Evolutionary conservation across 768 basidiomycete genomes (phyloP).

Genomic region (Dioszegia crocea): DNA sequence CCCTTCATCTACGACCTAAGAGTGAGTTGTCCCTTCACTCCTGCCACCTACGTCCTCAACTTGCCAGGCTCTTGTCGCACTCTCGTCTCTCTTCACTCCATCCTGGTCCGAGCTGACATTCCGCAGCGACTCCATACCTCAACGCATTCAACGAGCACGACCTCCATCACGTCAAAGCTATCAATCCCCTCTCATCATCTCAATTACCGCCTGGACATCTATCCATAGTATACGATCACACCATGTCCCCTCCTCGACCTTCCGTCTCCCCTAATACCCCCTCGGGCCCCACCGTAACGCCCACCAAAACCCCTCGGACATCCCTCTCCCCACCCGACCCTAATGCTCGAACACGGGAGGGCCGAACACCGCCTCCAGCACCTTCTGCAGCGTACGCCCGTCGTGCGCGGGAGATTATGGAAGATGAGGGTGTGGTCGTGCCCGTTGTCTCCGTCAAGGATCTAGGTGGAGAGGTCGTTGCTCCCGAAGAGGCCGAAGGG

Average conservation of each 20-base stretch:
- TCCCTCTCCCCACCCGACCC: constrained; percentile 3
- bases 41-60: too few species aligned
- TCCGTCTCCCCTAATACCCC: neutral
- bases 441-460: constrained; percentile 68
- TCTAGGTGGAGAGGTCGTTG: constrained; percentile 9
- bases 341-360: constrained; percentile 12
- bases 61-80: too few species aligned
- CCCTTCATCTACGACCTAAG: too few species aligned
- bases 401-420: constrained; percentile 76
- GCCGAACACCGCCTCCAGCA: constrained; percentile 38
- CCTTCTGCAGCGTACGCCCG: constrained; percentile 36
- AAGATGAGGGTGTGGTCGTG: constrained; percentile 70
- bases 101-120: too few species aligned
- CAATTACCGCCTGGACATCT: too few species aligned
- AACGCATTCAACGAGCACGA: too few species aligned
- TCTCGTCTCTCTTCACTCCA: too few species aligned
- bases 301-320: neutral
- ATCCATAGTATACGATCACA: too few species aligned
- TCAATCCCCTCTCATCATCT: too few species aligned
- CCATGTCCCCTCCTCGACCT: constrained; percentile 3
- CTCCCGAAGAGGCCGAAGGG: constrained; percentile 52
- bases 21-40: too few species aligned
- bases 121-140: too few species aligned
- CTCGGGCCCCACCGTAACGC: neutral
- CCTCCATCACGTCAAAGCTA: too few species aligned